Base-by-base conservation (phyloP, 106 monocot species). In the Vanilla planifolia region DNA sequence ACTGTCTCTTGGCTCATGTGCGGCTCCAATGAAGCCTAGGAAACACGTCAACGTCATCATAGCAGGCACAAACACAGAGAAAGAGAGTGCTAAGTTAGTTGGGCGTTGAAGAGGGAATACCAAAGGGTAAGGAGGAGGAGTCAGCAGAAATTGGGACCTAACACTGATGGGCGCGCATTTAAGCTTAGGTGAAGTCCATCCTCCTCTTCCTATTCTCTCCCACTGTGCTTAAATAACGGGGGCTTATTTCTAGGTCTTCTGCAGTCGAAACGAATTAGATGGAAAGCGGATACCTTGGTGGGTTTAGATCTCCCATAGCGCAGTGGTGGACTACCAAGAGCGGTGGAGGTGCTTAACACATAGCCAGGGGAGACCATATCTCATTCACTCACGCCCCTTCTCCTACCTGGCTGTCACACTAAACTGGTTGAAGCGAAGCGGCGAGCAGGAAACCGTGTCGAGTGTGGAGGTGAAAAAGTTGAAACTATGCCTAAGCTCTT, bases 21-120 rank as follows among this genome's bases (percentile, higher is more conserved):
- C 7, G 94, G 89, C 48, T 95, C 94, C 75, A 95, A 50, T 23
- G 89, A 61, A 68, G 75, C 51, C 93, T 94, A 47, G 16, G n/a
- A 33, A 45, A 20, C 3, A 58, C 13, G 47, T n/a, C 8, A 24
- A 7, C 17, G 3, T 33, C 20, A 43, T 29, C n/a, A 10, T 14
- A 9, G 26, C 44, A 11, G 13, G 11, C 1, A 13, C 8, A 13
- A 4, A 43, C 5, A 19, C 34, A 51, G 7, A 42, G 1, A 20
- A 21, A 33, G 8, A 28, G 15, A n/a, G 21, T 1, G 39, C 21
- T 5, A 46, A n/a, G n/a, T n/a, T n/a, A n/a, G n/a, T n/a, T n/a
- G 17, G 4, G 19, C 1, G 43, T n/a, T 20, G 42, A 33, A 51
- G 10, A 23, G 2, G 35, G 1, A 28, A n/a, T 67, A 86, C 86